Base-by-base conservation (phyloP, 2,329 filamentous ascomycete species). In the Aspergillus sergii region DNA sequence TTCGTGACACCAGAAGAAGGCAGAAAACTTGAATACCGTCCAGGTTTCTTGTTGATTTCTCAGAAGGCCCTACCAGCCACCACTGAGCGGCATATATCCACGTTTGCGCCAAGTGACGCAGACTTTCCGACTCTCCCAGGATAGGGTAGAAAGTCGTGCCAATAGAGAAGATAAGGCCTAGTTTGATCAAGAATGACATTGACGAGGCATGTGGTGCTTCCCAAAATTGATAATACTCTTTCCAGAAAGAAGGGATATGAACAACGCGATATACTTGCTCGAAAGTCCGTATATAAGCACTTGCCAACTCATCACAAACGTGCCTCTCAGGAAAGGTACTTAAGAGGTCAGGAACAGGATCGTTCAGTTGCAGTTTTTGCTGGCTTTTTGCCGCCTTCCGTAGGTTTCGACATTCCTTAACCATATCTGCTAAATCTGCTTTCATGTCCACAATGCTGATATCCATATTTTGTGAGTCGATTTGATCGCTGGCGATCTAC, bases 11-110 rank as follows among this genome's bases (percentile, higher is more conserved):
- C 2, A 78, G 63, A 21, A 72, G 55, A n/a, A 79, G 65, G 58
- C 76, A 78, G 39, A 72, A 65, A 9, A 75, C 67, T 60, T 80
- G 78, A 3, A 80, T 59, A 1, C 75, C 75, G 43, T 68, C 70
- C 19, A 78, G 50, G 43, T 67, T 71, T 8, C 71, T 56, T 0
- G 70, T 68, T 16, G 69, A 62, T 41, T 77, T 76, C 48, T 75
- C 71, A 21, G 73, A 69, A 5, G 77, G 76, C 0, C 74, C 76
- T 2, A 69, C 64, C 1, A 79, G 68, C 78, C 78, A 79, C 62
- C 69, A 71, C 55, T 80, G 75, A 7, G 72, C 72, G 1, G 71
- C 69, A 67, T 77, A 71, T 6, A 76, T 66, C 75, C 75, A 78
- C 12, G 66, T 67, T 41, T 65, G 69, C 1, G 57, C 36, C 7